Conservation (phyloP, 2,329 filamentous ascomycete genomes). For the Thielaviopsis musarum region DNA sequence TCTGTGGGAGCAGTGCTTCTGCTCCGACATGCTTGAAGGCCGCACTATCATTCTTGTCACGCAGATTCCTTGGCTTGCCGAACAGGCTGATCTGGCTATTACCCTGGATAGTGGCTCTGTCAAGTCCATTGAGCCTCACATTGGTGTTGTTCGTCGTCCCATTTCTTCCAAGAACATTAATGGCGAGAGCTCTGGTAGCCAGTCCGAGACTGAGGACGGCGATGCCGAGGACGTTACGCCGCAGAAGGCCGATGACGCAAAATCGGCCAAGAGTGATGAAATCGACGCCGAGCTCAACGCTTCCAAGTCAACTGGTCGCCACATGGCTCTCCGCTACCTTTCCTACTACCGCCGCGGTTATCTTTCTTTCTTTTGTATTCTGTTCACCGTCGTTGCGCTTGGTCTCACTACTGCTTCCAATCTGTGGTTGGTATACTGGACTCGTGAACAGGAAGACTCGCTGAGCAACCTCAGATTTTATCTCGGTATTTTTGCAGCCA, state of each 20-base stretch:
- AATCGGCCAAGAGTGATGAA: constrained; percentile 5
- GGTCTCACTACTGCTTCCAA: constrained; percentile 9
- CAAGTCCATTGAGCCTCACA: constrained; percentile 25
- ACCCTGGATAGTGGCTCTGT: constrained; percentile 29
- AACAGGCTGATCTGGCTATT: constrained; percentile 32
- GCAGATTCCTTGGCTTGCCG: constrained; percentile 35
- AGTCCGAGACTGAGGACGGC: not conserved
- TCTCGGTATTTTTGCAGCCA: constrained; percentile 32
- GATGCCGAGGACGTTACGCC: not conserved
- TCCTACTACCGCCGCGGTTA: constrained; percentile 18
- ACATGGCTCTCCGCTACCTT: constrained; percentile 24
- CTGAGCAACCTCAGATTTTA: constrained; percentile 32
- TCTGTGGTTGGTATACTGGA: constrained; percentile 35
- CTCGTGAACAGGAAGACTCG: constrained; percentile 17
- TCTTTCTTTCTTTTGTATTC: constrained; percentile 1
- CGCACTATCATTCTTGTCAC: constrained; percentile 41
- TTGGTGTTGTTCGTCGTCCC: constrained; percentile 26
- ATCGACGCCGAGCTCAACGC: constrained; percentile 12
- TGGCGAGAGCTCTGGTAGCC: constrained; percentile 14
- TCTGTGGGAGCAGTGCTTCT: constrained; percentile 42
- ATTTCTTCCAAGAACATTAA: constrained; percentile 19
- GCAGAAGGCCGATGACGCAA: not conserved
- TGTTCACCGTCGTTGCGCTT: constrained; percentile 6
- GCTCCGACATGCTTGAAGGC: constrained; percentile 33
- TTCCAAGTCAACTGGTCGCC: constrained; percentile 10